Evolutionary conservation across 1,284 basidiomycete species (phyloP), one percentile per base, ranked within the genome.

Genomic region (Ganoderma resinaceum): DNA sequence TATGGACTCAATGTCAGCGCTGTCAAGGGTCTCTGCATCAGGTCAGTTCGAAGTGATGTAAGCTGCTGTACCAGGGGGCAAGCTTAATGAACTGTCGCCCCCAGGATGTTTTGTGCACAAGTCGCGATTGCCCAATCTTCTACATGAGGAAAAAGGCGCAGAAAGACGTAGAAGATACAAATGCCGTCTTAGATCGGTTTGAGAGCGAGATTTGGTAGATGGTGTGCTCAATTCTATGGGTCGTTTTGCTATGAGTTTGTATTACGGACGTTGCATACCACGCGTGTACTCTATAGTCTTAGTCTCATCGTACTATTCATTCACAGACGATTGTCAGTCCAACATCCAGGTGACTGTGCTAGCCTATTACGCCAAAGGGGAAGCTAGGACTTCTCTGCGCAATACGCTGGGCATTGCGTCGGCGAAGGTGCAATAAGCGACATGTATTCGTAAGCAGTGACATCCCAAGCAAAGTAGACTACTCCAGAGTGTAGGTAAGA

Each of bases 71-170:
- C 11, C 11, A 8, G 49, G 35, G 40, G 23, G 26, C 18, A 53
- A 18, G 29, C 58, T 67, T 12, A 62, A 38, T 5, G 23, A 12
- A 49, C 20, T 33, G 16, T 37, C 31, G 7, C 20, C n/a, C 64
- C 18, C 71, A 97, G 91, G 97, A 99, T 77, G 97, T 99, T 23
- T 85, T 99, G 46, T 99, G 97, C 78, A 95, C 95, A 0, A 97
- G 95, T 77, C 97, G 95, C 77, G 97, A 99, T 80, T 99, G 97
- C 75, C 97, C 97, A 0, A 99, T 99, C 72, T 99, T 97, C 81
- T 99, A 99, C 80, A 96, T 97, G 90, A 85, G 97, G 52, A 98
- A 97, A 80, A 97, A 97, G 76, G 91, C 96, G 7, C 97, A 98
- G 79, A 98, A 98, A 78, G 96, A 98, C 75, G 96, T 97, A 0